Evolutionary conservation across 2,329 filamentous ascomycete species (phyloP).

Genomic region (Colletotrichum lupini): DNA sequence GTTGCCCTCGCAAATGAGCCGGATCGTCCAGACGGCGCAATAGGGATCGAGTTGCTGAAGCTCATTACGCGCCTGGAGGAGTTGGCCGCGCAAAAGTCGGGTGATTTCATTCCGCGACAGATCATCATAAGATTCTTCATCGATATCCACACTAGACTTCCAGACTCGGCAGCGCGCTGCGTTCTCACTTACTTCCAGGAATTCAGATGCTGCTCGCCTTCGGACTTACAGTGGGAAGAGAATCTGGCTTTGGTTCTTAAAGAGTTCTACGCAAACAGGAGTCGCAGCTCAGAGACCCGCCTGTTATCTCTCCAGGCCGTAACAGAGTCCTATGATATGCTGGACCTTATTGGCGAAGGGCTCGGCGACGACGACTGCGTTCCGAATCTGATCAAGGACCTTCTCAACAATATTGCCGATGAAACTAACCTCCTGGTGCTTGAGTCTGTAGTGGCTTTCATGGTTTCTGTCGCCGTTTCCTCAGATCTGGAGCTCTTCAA

Average conservation of each 20-base stretch:
- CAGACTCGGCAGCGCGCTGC: constrained; percentile 71
- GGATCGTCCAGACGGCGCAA: constrained; percentile 48
- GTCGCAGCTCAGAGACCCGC: constrained; percentile 70
- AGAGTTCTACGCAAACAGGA: constrained; percentile 71
- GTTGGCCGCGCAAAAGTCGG: constrained; percentile 56
- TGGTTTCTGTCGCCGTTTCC: constrained; percentile 71
- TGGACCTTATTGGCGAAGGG: constrained; percentile 65
- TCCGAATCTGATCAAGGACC: constrained; percentile 67
- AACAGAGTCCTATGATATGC: constrained; percentile 68
- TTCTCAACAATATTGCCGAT: constrained; percentile 69
- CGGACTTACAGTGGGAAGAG: constrained; percentile 74
- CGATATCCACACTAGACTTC: constrained; percentile 69
- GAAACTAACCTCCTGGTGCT: constrained; percentile 75
- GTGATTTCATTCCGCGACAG: constrained; percentile 71
- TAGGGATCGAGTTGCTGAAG: constrained; percentile 55
- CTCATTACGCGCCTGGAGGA: constrained; percentile 62
- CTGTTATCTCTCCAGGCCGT: constrained; percentile 71
- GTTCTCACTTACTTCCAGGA: constrained; percentile 76
- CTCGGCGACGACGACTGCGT: constrained; percentile 69
- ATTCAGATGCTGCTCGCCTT: constrained; percentile 77
- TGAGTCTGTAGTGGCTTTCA: constrained; percentile 72
- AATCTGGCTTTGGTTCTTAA: constrained; percentile 71
- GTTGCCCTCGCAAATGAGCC: constrained; percentile 42
- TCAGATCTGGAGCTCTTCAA: constrained; percentile 70
- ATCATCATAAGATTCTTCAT: constrained; percentile 76